Percentiles rank a stretch among this genome's conserved stretches.
These are phyloP conservation scores for Tuber indicum DNA, from an alignment of 495 filamentous ascomycete genomes.

Conservation along the genomic window DNA sequence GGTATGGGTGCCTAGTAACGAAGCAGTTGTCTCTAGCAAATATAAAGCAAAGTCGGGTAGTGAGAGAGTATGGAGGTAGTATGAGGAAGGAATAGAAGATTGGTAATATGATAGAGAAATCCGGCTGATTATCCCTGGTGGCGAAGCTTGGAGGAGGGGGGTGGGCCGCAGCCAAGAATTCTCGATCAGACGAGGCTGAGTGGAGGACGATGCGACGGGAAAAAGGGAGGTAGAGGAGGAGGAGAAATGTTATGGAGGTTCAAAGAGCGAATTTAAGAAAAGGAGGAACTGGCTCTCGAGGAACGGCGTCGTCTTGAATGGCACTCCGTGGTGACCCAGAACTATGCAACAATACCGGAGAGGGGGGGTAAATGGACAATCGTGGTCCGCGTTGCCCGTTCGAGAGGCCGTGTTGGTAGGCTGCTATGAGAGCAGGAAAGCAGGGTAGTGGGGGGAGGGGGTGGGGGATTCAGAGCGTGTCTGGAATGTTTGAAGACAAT, in stretches of 20 bases:
- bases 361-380: constrained; percentile 18
- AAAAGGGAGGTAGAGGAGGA: background rate
- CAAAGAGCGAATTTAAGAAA: constrained; percentile 53
- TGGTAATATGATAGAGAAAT: constrained; percentile 12
- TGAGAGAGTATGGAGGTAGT: constrained; percentile 34
- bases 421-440: constrained; percentile 2
- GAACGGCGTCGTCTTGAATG: constrained; percentile 44
- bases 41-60: background rate
- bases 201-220: constrained; percentile 20
- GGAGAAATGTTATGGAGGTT: constrained; percentile 50
- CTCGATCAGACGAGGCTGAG: constrained; percentile 19
- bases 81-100: constrained; percentile 14
- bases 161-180: constrained; percentile 31
- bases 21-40: background rate
- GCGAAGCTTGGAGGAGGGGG: constrained; percentile 5
- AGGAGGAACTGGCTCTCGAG: constrained; percentile 50
- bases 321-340: constrained; percentile 31
- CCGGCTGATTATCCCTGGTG: constrained; percentile 26
- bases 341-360: constrained; percentile 28
- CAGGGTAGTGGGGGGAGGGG: constrained; percentile 7
- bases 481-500: constrained; percentile 27
- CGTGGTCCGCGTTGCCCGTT: constrained; percentile 24
- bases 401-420: constrained; percentile 34
- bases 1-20: constrained; percentile 12
- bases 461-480: constrained; percentile 27